phyloP scores from a whole-genome alignment of 345 rosid genomes.

The Gynandropsis gynandra region DNA sequence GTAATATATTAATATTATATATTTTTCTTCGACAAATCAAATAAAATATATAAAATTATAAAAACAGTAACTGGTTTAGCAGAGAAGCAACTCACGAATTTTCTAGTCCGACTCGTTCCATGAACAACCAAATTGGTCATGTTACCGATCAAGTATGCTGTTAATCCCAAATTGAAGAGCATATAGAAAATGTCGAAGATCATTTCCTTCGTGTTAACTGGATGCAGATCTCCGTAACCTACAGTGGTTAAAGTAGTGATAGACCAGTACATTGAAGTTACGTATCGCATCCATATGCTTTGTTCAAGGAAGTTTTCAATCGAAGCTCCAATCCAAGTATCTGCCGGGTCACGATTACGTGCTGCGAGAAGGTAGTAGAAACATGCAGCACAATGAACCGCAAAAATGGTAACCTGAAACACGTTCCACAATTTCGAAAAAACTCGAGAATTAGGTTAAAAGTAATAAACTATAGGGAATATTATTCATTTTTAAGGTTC shows the following conservation, averaged over 20 bases:
- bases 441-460: neutral
- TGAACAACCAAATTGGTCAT: slow-evolving; percentile 98
- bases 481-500: slow-evolving; percentile 24
- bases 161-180: slow-evolving; percentile 88
- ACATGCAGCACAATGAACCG: slow-evolving; percentile 87
- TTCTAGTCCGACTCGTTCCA: slow-evolving; percentile 86
- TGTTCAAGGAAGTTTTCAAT: slow-evolving; percentile 36
- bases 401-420: slow-evolving; percentile 78
- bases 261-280: slow-evolving; percentile 92
- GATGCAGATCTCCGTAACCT: slow-evolving; percentile 94
- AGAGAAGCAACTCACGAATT: slow-evolving; percentile 50
- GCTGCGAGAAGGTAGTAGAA: slow-evolving; percentile 88
- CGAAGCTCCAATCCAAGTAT: slow-evolving; percentile 69
- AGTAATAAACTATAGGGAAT: neutral
- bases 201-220: slow-evolving; percentile 81
- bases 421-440: slow-evolving; percentile 9
- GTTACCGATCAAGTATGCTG: slow-evolving; percentile 88
- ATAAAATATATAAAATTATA: too few species aligned
- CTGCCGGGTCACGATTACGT: slow-evolving; percentile 37
- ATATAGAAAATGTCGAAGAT: slow-evolving; percentile 81
- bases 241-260: slow-evolving; percentile 91
- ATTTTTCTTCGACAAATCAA: too few species aligned
- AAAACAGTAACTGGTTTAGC: too few species aligned
- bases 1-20: too few species aligned
- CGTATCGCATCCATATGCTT: slow-evolving; percentile 63